A percentile compares a stretch with the other conserved stretches of the same genome.
Evolutionary conservation across 257 asterid species (phyloP).

Genomic region (Datura wrightii): DNA sequence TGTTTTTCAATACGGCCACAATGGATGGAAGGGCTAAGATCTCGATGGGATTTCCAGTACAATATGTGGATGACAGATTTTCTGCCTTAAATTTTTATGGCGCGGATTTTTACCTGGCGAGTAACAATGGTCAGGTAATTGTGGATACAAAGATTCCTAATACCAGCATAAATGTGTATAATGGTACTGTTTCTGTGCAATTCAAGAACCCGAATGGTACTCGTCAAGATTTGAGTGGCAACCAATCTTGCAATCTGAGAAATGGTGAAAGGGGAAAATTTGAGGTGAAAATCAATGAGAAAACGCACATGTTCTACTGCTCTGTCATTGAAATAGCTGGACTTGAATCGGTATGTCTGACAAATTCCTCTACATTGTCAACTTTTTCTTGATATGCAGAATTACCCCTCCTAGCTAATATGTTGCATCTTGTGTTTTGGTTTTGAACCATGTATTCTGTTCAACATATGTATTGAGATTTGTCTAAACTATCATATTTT

Average conservation of each 20-base stretch:
- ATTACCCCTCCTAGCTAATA: not conserved
- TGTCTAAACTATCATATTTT: not conserved
- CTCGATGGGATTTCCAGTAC: conserved; percentile 33
- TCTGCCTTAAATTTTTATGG: conserved; percentile 26
- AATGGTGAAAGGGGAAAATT: conserved; percentile 23
- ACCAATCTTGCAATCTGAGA: conserved; percentile 37
- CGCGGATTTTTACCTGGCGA: conserved; percentile 37
- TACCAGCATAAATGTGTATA: conserved; percentile 25
- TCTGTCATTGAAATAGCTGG: conserved; percentile 40
- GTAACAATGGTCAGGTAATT: conserved; percentile 38
- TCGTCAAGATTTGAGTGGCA: not conserved
- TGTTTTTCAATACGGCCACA: conserved; percentile 26
- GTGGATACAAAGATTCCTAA: conserved; percentile 32
- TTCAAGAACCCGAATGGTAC: conserved; percentile 27
- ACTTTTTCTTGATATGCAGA: not conserved
- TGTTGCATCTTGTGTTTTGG: not conserved
- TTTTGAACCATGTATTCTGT: not conserved
- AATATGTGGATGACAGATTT: conserved; percentile 22
- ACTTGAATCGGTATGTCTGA: conserved; percentile 35
- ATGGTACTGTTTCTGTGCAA: conserved; percentile 30
- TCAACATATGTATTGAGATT: not conserved
- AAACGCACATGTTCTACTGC: conserved; percentile 34
- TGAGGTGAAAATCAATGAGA: conserved; percentile 31
- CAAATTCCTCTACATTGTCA: not conserved
- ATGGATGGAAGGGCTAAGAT: conserved; percentile 43